phyloP scores from a whole-genome alignment of 495 filamentous ascomycete species.

The Haplographium delicatum region DNA sequence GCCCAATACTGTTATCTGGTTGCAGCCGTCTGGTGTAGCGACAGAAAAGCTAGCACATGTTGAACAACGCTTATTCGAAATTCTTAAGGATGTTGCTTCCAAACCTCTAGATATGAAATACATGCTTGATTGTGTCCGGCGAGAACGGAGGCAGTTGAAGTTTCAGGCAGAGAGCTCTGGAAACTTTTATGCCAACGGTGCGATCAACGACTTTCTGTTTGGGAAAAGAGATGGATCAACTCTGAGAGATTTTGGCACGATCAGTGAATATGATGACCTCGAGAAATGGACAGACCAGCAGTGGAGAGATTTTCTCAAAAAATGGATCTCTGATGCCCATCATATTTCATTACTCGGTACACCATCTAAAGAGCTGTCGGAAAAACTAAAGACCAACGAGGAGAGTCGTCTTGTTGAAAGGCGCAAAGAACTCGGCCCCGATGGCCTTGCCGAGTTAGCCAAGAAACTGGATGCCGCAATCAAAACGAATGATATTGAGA shows the following conservation, averaged over 20 bases:
- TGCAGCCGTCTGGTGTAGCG: constrained; percentile 77
- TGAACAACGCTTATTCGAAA: constrained; percentile 76
- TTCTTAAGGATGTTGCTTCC: constrained; percentile 71
- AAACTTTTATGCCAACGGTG: constrained; percentile 67
- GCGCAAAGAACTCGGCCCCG: constrained; percentile 43
- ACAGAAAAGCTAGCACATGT: constrained; percentile 80
- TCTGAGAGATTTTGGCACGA: constrained; percentile 57
- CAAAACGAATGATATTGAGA: constrained; percentile 73
- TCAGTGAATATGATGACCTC: constrained; percentile 71
- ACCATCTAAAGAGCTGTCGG: constrained; percentile 65
- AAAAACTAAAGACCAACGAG: constrained; percentile 69
- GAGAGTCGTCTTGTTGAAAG: constrained; percentile 50
- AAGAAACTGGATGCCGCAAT: constrained; percentile 75
- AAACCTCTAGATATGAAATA: constrained; percentile 86
- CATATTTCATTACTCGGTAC: constrained; percentile 87
- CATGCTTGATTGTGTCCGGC: constrained; percentile 74
- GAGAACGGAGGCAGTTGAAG: constrained; percentile 72
- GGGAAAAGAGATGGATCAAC: constrained; percentile 81
- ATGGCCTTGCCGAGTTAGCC: constrained; percentile 60
- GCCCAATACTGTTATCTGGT: constrained; percentile 76
- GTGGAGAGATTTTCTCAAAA: constrained; percentile 76
- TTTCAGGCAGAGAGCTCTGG: constrained; percentile 72
- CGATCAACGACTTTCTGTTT: constrained; percentile 89
- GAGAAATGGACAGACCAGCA: constrained; percentile 74
- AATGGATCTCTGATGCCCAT: constrained; percentile 79